Evolutionary conservation across 2,329 filamentous ascomycete genomes (phyloP).

Genomic region (Colletotrichum limetticola): DNA sequence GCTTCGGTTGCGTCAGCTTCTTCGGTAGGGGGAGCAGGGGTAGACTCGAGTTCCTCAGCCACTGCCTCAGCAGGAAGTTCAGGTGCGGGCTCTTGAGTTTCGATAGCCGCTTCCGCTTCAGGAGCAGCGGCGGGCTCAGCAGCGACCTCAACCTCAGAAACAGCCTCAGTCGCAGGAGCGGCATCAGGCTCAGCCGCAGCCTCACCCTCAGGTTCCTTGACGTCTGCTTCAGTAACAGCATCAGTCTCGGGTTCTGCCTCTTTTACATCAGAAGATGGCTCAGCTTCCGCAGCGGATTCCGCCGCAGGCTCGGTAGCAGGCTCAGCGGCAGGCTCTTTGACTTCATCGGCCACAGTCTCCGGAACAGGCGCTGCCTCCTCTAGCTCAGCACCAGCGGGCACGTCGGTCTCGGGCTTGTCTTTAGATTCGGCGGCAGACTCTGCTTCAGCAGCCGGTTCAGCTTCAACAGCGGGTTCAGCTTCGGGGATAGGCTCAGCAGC

Average conservation of each 20-base stretch:
- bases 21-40: not conserved
- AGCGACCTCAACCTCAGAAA: not conserved
- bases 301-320: not conserved
- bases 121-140: not conserved
- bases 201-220: not conserved
- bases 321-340: not conserved
- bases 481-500: not conserved
- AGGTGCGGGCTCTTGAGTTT: not conserved
- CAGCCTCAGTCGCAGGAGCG: not conserved
- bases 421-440: not conserved
- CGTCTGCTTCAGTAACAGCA: not conserved
- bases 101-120: not conserved
- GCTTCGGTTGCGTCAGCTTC: not conserved
- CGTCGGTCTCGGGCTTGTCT: not conserved
- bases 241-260: not conserved
- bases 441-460: not conserved
- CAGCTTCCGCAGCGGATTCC: not conserved
- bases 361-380: not conserved
- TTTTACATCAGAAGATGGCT: not conserved
- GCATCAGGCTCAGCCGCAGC: constrained; percentile 6
- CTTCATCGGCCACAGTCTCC: not conserved
- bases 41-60: constrained; percentile 1
- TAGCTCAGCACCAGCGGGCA: not conserved
- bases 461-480: not conserved
- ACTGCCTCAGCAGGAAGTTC: no score